Evolutionary conservation across 2,329 filamentous ascomycete species (phyloP).

Genomic region (Xylaria hypoxylon): DNA sequence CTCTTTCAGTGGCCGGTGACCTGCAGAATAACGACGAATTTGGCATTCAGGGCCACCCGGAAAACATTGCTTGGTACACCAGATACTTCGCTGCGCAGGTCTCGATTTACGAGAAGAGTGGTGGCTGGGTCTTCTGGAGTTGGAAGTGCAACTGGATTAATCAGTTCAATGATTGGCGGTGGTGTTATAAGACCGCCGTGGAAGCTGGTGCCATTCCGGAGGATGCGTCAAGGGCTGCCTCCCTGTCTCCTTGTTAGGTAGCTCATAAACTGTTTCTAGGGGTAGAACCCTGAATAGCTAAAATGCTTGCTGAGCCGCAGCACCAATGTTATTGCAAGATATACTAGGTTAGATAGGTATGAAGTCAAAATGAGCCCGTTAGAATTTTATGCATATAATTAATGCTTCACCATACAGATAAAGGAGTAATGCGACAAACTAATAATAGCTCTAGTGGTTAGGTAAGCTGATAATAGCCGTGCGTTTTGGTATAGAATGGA

Average conservation of each 20-base stretch:
- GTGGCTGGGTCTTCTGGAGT: constrained; percentile 69
- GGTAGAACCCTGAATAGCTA: too few relatives aligned
- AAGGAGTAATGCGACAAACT: too few relatives aligned
- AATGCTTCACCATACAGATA: too few relatives aligned
- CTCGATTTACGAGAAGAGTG: constrained; percentile 61
- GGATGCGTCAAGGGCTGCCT: constrained; percentile 27
- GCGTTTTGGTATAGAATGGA: too few relatives aligned
- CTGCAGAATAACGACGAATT: constrained; percentile 58
- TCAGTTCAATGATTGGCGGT: constrained; percentile 59
- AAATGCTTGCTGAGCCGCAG: too few relatives aligned
- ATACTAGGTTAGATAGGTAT: too few relatives aligned
- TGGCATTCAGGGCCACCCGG: constrained; percentile 45
- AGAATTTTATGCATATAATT: too few relatives aligned
- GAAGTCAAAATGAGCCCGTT: too few relatives aligned
- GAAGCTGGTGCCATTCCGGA: constrained; percentile 34
- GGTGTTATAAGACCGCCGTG: constrained; percentile 56
- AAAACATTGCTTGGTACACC: constrained; percentile 61
- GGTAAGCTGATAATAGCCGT: too few relatives aligned
- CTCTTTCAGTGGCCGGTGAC: constrained; percentile 60
- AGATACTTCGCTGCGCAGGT: constrained; percentile 68
- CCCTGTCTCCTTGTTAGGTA: constrained; percentile 22
- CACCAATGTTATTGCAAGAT: too few relatives aligned
- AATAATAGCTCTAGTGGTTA: too few relatives aligned
- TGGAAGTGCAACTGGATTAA: constrained; percentile 60
- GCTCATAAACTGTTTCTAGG: not conserved